A percentile compares a stretch with the other conserved stretches of the same genome.
Conservation (phyloP, 2,329 filamentous ascomycete genomes). For the Rutstroemia sydowiana region DNA sequence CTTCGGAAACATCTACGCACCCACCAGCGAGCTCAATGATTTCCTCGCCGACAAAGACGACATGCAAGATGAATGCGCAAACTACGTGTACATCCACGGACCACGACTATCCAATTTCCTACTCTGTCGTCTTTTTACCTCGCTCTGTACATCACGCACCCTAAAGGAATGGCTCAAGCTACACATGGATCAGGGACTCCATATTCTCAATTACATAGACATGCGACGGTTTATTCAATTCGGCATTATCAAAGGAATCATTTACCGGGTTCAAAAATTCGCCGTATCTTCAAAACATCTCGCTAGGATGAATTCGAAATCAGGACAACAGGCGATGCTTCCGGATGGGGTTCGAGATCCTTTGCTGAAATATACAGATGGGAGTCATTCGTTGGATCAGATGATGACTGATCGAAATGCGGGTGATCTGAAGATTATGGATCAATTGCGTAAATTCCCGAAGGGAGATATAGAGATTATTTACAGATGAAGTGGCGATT, state of each 20-base stretch:
- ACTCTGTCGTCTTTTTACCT: constrained; percentile 77
- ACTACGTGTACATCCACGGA: constrained; percentile 54
- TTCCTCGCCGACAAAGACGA: constrained; percentile 69
- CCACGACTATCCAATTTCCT: constrained; percentile 46
- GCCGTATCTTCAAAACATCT: constrained; percentile 63
- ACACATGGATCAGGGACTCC: constrained; percentile 58
- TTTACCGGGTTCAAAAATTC: constrained; percentile 91
- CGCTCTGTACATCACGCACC: constrained; percentile 75
- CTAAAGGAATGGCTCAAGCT: constrained; percentile 79
- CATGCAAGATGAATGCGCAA: constrained; percentile 79
- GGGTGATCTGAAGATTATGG: constrained; percentile 63
- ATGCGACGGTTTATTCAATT: constrained; percentile 90
- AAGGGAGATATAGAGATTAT: constrained; percentile 32
- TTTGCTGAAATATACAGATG: constrained; percentile 64
- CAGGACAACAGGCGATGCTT: constrained; percentile 19
- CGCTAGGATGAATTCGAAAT: constrained; percentile 33
- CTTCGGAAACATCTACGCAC: constrained; percentile 85
- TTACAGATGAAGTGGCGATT: constrained; percentile 28
- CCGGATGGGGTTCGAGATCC: constrained; percentile 29
- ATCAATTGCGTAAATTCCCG: constrained; percentile 53
- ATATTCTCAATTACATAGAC: constrained; percentile 70
- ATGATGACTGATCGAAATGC: constrained; percentile 71
- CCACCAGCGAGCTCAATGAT: constrained; percentile 66
- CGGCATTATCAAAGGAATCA: constrained; percentile 86
- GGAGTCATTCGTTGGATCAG: constrained; percentile 71